phyloP scores from a whole-genome alignment of 2,329 filamentous ascomycete species.

The Diaporthe capsici region DNA sequence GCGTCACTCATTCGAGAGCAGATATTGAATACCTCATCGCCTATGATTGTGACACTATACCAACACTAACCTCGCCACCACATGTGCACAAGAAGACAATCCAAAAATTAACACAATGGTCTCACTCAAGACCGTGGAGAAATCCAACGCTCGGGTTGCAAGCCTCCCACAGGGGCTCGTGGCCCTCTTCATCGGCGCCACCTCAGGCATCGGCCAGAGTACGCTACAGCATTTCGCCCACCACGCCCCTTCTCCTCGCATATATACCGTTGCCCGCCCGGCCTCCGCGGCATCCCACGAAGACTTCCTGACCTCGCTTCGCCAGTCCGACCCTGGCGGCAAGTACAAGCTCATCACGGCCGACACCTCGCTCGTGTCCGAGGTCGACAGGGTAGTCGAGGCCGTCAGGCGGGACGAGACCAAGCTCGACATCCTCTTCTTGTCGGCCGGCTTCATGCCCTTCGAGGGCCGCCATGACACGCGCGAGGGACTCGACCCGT shows the following conservation, averaged over 20 bases:
- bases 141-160: background rate
- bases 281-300: background rate
- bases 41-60: too few species aligned
- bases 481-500: background rate
- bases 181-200: background rate
- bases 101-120: background rate
- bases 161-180: background rate
- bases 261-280: background rate
- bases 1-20: too few species aligned
- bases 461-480: background rate
- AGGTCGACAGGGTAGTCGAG: background rate
- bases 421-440: background rate
- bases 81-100: background rate
- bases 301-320: background rate
- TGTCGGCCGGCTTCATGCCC: background rate
- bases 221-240: background rate
- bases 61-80: background rate
- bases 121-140: background rate
- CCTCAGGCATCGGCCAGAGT: conserved; percentile 4
- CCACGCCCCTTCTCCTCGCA: conserved; percentile 7
- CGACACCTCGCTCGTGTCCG: conserved; percentile 6
- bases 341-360: background rate
- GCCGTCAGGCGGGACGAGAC: background rate
- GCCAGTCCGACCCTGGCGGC: background rate
- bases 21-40: too few species aligned